Evolutionary conservation across 352 stramenopile genomes (phyloP).

Genomic region (Blastocystis sp.): DNA sequence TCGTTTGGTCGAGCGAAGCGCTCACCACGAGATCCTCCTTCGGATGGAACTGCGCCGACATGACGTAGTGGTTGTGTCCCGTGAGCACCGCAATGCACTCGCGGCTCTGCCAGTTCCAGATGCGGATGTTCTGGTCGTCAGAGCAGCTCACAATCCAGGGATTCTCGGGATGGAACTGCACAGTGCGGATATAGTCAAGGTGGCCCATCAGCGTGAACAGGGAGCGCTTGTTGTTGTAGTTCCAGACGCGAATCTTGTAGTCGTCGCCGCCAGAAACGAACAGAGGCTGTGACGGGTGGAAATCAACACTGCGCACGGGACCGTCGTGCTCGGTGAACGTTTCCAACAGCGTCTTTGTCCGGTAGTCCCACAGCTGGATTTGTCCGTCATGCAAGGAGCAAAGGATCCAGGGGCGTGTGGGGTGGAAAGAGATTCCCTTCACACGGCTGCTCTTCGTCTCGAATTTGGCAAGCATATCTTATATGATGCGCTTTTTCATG

Average conservation of each 20-base stretch:
- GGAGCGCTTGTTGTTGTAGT: conserved; percentile 96
- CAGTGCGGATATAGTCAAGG: conserved; percentile 98
- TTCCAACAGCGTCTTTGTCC: conserved; percentile 95
- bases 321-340: conserved; percentile 98
- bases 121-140: conserved; percentile 97
- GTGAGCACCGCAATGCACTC: conserved; percentile 96
- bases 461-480: conserved; percentile 95
- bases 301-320: conserved; percentile 95
- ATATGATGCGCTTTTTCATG: background rate
- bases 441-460: conserved; percentile 98
- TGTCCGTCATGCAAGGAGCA: conserved; percentile 95
- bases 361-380: conserved; percentile 97
- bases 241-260: conserved; percentile 99
- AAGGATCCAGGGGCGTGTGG: conserved; percentile 91
- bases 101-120: conserved; percentile 99
- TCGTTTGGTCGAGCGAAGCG: conserved; percentile 94
- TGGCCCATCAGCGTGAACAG: conserved; percentile 97
- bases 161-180: conserved; percentile 96
- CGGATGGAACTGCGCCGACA: conserved; percentile 97
- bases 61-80: conserved; percentile 99
- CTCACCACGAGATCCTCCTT: conserved; percentile 97
- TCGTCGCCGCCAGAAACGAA: conserved; percentile 98
- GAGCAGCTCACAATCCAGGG: conserved; percentile 94
- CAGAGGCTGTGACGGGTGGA: conserved; percentile 92
- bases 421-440: conserved; percentile 97